phyloP scores from a whole-genome alignment of 1,139 yeast species.

The Lodderomyces beijingensis region DNA sequence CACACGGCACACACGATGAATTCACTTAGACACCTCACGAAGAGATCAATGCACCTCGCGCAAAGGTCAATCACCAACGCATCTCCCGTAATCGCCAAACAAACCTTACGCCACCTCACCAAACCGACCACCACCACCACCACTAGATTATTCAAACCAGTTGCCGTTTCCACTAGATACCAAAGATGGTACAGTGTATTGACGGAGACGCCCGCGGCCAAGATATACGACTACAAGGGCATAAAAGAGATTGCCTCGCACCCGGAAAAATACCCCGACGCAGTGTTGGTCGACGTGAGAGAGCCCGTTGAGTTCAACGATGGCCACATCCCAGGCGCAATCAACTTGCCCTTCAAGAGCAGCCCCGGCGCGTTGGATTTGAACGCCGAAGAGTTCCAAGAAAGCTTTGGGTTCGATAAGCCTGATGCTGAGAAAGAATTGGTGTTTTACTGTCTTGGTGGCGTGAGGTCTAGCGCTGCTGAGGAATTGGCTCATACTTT shows the following conservation, averaged over 20 bases:
- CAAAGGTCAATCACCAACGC: too few species aligned
- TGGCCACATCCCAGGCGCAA: slow-evolving; percentile 76
- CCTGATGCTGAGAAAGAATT: slow-evolving; percentile 70
- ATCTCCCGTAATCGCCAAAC: too few species aligned
- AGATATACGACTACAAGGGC: slow-evolving; percentile 51
- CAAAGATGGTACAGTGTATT: slow-evolving; percentile 26
- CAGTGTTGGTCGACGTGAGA: slow-evolving; percentile 78
- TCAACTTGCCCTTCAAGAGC: slow-evolving; percentile 86
- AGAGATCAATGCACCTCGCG: too few species aligned
- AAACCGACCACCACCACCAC: too few species aligned
- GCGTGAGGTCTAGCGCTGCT: slow-evolving; percentile 87
- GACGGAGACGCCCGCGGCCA: slow-evolving; percentile 41
- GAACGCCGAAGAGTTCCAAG: slow-evolving; percentile 71
- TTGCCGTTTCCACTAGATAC: slow-evolving; percentile 1
- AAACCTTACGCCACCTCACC: too few species aligned
- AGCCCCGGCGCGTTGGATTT: slow-evolving; percentile 93
- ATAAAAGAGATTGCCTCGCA: slow-evolving; percentile 45
- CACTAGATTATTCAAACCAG: slow-evolving; percentile 4
- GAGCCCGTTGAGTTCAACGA: slow-evolving; percentile 78
- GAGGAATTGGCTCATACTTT: slow-evolving; percentile 87
- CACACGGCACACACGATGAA: too few species aligned
- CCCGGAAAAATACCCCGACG: slow-evolving; percentile 34
- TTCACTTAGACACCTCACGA: too few species aligned
- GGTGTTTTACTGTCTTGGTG: slow-evolving; percentile 89
- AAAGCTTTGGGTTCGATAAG: slow-evolving; percentile 78